phyloP scores from a whole-genome alignment of 805 yeast genomes.

The Scheffersomyces ergatensis region DNA sequence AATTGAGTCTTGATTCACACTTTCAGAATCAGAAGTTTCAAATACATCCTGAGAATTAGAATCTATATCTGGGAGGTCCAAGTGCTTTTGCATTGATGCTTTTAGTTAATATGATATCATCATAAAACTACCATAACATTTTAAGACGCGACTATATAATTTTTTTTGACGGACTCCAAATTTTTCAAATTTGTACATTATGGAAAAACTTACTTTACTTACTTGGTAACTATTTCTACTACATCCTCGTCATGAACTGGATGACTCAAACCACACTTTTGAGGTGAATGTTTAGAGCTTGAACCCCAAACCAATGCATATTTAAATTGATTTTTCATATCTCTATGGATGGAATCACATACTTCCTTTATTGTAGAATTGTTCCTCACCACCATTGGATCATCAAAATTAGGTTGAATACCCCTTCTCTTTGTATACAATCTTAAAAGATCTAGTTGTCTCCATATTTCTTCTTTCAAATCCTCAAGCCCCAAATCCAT shows the following conservation, averaged over 20 bases:
- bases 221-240: conserved; percentile 85
- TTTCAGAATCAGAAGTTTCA: conserved; percentile 47
- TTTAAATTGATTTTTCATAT: conserved; percentile 86
- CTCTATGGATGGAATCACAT: conserved; percentile 90
- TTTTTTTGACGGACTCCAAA: too few relatives aligned
- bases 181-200: too few relatives aligned
- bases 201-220: too few relatives aligned
- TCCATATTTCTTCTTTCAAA: conserved; percentile 91
- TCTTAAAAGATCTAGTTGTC: conserved; percentile 73
- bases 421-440: conserved; percentile 90
- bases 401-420: conserved; percentile 71
- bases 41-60: conserved; percentile 32
- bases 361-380: conserved; percentile 79
- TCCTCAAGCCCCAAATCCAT: conserved; percentile 83
- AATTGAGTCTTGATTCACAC: conserved; percentile 10
- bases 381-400: conserved; percentile 87
- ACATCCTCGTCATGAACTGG: conserved; percentile 90
- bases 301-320: conserved; percentile 97
- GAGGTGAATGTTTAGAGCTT: conserved; percentile 93
- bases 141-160: background rate
- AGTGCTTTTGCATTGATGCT: conserved; percentile 5
- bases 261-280: conserved; percentile 89
- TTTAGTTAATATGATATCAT: too few relatives aligned
- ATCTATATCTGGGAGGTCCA: conserved; percentile 17
- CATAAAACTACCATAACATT: too few relatives aligned